Conservation (phyloP, 1,284 basidiomycete species). For the Golubevia pallescens region DNA sequence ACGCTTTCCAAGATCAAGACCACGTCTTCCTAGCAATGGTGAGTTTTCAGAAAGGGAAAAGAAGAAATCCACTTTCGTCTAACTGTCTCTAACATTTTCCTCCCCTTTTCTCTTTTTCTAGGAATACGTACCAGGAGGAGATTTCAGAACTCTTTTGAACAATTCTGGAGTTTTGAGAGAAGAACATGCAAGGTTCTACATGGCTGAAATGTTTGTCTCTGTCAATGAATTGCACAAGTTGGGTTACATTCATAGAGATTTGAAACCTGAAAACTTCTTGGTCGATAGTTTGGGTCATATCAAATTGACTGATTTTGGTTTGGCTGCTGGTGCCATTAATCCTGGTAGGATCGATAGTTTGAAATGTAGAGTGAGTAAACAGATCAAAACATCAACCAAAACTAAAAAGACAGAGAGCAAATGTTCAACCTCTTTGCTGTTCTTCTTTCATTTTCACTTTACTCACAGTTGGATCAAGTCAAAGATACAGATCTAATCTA, state of each 20-base stretch:
- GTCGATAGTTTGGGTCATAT: constrained; percentile 60
- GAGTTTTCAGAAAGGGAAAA: not conserved
- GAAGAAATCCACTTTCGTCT: not conserved
- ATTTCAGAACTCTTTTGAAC: constrained; percentile 63
- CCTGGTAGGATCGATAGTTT: constrained; percentile 61
- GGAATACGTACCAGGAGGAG: constrained; percentile 69
- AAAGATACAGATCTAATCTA: constrained; percentile 62
- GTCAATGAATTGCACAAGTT: constrained; percentile 63
- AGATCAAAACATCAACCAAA: no score
- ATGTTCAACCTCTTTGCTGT: not conserved
- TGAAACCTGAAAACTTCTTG: constrained; percentile 80
- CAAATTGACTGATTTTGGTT: constrained; percentile 64
- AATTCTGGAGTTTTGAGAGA: constrained; percentile 58
- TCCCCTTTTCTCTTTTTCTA: not conserved
- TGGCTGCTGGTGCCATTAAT: constrained; percentile 58
- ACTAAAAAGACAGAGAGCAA: no score
- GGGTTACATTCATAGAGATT: constrained; percentile 77
- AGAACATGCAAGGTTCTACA: constrained; percentile 63
- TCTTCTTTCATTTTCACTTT: not conserved
- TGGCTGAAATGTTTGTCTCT: constrained; percentile 62
- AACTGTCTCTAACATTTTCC: not conserved
- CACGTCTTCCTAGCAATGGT: constrained; percentile 62
- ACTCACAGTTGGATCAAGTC: constrained; percentile 45
- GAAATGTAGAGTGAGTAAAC: constrained; percentile 22
- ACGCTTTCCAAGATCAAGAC: constrained; percentile 60